Conservation (phyloP, 2,329 filamentous ascomycete species). For the Trichoderma hamatum region DNA sequence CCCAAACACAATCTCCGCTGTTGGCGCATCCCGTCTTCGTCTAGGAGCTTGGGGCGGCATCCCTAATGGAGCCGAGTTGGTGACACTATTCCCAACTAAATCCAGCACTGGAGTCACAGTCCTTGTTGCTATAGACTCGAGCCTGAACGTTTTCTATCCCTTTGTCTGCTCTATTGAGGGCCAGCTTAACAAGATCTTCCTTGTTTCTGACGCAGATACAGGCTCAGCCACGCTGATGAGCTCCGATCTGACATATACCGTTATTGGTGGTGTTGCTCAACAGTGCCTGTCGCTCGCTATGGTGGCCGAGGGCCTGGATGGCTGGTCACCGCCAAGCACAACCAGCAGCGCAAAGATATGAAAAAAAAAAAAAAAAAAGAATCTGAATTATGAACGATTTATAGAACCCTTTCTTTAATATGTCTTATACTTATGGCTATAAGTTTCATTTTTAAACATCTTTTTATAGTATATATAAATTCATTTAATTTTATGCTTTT, state of each 20-base stretch:
- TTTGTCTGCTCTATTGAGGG: constrained; percentile 2
- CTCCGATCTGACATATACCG: neutral
- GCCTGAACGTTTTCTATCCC: neutral
- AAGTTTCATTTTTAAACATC: no score
- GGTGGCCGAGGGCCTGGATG: constrained; percentile 1
- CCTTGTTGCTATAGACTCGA: constrained; percentile 3
- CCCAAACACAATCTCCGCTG: constrained; percentile 4
- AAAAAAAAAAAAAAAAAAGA: no score
- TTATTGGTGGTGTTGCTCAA: constrained; percentile 1
- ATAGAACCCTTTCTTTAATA: no score
- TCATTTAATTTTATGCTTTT: no score
- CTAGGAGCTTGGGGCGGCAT: neutral
- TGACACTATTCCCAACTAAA: neutral
- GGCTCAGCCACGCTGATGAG: neutral
- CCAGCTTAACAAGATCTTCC: constrained; percentile 16
- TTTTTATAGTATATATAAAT: no score
- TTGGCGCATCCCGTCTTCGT: constrained; percentile 7
- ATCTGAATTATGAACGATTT: no score
- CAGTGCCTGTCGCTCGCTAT: constrained; percentile 1
- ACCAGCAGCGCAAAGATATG: neutral
- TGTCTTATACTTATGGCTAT: no score
- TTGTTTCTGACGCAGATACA: neutral
- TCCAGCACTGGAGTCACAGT: neutral
- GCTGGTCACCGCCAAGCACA: neutral
- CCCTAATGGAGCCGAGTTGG: neutral